Base-by-base conservation (phyloP, 1,284 basidiomycete species). In the Lignosus rhinocerotis region DNA sequence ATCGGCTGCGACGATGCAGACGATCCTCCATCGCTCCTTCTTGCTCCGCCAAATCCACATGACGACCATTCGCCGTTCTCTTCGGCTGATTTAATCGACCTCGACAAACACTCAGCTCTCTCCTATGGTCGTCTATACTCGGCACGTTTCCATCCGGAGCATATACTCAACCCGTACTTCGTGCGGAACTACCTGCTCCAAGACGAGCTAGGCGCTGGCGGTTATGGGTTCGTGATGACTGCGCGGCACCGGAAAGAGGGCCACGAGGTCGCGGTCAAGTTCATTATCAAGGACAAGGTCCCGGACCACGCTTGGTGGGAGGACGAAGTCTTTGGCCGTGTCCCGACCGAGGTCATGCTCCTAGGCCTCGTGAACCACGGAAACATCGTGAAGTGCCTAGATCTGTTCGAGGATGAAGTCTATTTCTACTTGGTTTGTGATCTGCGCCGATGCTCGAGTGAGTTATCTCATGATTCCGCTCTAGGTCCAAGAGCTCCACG, bases 211-310 rank as follows among this genome's bases (percentile, higher is more conserved):
- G 94, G 94, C 48, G 86, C 87, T 9, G 94, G 94, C 41, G 94
- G 94, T 14, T 97, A 94, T 70, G 94, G 94, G 7, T 96, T 97
- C 71, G 94, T 97, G 30, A 87, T 93, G 81, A 88, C 39, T 88
- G 92, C 90, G 6, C 73, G 77, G 32, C 81, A 89, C 68, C 83
- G 83, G 31, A 66, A 65, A 21, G 76, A 80, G 47, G 76, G 77
- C 1, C 72, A 77, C 60, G 90, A 93, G 72, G 93, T 95, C 43
- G 94, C 94, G 0, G 91, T 96, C 74, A 96, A 97, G 75, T 96
- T 96, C 72, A 94, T 97, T 71, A 85, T 89, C 76, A 94, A 93
- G 73, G 80, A 84, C 57, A 92, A 91, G 71, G 86, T 95, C 4
- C 90, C 91, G 0, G 83, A 86, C 14, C 84, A 90, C 68, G 87